Evolutionary conservation across 371 early-diverging fungal genomes (phyloP).

Genomic region (Zopfochytrium polystomum): DNA sequence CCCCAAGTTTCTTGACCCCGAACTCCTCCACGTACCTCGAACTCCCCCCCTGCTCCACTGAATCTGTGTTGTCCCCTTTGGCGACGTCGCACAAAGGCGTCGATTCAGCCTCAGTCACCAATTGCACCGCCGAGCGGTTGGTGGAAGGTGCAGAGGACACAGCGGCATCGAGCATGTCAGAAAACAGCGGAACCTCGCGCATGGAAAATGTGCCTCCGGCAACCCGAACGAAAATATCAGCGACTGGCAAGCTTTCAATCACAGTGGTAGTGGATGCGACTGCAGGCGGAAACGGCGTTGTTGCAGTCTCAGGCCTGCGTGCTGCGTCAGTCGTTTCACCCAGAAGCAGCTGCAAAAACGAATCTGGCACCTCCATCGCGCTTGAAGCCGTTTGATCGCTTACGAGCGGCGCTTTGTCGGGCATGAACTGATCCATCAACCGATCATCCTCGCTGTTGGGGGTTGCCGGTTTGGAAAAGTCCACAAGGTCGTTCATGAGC

Average conservation of each 20-base stretch:
- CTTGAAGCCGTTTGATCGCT: too few relatives aligned
- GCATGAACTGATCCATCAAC: too few relatives aligned
- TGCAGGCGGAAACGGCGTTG: too few relatives aligned
- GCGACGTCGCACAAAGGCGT: background rate
- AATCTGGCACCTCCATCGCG: too few relatives aligned
- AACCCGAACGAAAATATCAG: too few relatives aligned
- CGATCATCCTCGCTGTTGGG: background rate
- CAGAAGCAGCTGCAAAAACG: too few relatives aligned
- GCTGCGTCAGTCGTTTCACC: too few relatives aligned
- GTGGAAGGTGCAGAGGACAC: background rate
- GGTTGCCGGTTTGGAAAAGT: background rate
- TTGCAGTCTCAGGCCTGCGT: too few relatives aligned
- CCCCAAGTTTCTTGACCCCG: background rate
- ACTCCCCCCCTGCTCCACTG: background rate
- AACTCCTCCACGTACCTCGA: background rate
- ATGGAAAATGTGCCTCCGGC: too few relatives aligned
- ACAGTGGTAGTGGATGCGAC: background rate
- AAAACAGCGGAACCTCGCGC: background rate
- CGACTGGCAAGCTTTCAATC: too few relatives aligned
- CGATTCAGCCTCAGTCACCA: background rate
- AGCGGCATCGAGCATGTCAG: background rate
- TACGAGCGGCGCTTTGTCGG: too few relatives aligned
- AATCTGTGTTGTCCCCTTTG: background rate
- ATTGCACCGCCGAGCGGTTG: background rate
- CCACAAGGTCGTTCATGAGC: too few relatives aligned